Evolutionary conservation across 2,329 filamentous ascomycete species (phyloP).

Genomic region (Polytolypa hystricis): DNA sequence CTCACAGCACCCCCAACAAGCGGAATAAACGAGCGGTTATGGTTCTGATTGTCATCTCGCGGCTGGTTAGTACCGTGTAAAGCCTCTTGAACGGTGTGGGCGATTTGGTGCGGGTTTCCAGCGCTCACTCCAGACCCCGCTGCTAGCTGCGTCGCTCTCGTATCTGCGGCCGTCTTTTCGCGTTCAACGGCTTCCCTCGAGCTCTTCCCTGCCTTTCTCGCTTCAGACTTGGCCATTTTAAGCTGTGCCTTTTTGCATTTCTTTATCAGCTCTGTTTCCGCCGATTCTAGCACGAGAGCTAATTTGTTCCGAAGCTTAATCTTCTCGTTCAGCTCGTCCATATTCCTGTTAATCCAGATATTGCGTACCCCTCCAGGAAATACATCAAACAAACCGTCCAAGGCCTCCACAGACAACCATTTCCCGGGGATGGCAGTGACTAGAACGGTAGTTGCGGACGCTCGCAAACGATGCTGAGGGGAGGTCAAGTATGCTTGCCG

Average conservation of each 20-base stretch:
- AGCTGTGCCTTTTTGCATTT: constrained; percentile 66
- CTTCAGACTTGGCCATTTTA: constrained; percentile 54
- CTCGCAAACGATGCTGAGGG: constrained; percentile 82
- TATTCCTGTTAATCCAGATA: constrained; percentile 91
- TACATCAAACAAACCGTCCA: constrained; percentile 81
- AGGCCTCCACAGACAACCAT: constrained; percentile 75
- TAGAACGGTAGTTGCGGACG: constrained; percentile 89
- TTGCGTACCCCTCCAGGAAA: constrained; percentile 92
- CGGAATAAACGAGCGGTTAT: constrained; percentile 29
- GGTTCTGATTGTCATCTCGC: constrained; percentile 7
- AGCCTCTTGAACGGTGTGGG: constrained; percentile 32
- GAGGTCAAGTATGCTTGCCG: constrained; percentile 91
- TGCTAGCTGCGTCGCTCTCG: constrained; percentile 33
- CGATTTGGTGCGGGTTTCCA: constrained; percentile 46
- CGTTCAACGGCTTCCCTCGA: constrained; percentile 27
- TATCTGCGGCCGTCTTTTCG: constrained; percentile 41
- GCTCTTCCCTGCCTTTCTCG: constrained; percentile 47
- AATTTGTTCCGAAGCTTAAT: constrained; percentile 63
- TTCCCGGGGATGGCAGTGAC: constrained; percentile 83
- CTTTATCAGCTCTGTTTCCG: constrained; percentile 75
- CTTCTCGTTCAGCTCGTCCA: constrained; percentile 72
- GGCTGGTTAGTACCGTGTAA: constrained; percentile 10
- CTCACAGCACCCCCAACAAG: constrained; percentile 41
- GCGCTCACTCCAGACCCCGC: constrained; percentile 42
- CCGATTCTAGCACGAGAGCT: constrained; percentile 61